Percentiles rank a stretch among this genome's conserved stretches.
These are phyloP conservation scores for Babesia bovis DNA, from an alignment of 169 alveolate species.

Conservation along the genomic window DNA sequence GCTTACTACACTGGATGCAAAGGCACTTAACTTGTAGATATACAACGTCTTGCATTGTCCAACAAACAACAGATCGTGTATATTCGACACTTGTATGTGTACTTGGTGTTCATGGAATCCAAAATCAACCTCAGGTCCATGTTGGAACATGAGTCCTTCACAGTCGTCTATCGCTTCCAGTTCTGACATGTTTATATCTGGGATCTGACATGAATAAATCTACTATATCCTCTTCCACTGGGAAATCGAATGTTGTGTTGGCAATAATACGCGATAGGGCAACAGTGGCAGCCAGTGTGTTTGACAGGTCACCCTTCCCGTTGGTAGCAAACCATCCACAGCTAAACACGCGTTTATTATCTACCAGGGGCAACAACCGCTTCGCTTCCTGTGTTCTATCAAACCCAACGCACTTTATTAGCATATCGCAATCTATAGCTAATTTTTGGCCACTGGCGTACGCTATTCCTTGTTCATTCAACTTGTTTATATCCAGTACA, in stretches of 20 bases:
- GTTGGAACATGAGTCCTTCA: conserved; percentile 54
- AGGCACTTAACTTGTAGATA: conserved; percentile 9
- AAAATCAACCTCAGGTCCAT: conserved; percentile 43
- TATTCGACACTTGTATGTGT: conserved; percentile 20
- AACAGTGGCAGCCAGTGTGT: conserved; percentile 27
- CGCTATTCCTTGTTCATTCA: conserved; percentile 1
- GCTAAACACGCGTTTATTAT: conserved; percentile 29
- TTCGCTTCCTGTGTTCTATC: background rate
- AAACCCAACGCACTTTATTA: conserved; percentile 52
- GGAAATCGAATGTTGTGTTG: conserved; percentile 17
- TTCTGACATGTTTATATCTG: conserved; percentile 37
- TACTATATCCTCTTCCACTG: conserved; percentile 6
- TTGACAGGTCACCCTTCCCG: conserved; percentile 50
- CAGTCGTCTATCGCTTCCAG: conserved; percentile 54
- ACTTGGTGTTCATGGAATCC: background rate
- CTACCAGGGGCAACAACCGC: conserved; percentile 10
- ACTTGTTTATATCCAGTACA: background rate
- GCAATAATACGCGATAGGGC: conserved; percentile 9
- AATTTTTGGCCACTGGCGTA: background rate
- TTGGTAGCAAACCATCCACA: conserved; percentile 55
- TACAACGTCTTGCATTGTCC: background rate
- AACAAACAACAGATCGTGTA: conserved; percentile 20
- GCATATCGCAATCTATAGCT: conserved; percentile 12
- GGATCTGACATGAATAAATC: conserved; percentile 5
- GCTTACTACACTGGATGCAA: conserved; percentile 7